Conservation (phyloP, 495 filamentous ascomycete genomes). For the Cladorrhinum samala region DNA sequence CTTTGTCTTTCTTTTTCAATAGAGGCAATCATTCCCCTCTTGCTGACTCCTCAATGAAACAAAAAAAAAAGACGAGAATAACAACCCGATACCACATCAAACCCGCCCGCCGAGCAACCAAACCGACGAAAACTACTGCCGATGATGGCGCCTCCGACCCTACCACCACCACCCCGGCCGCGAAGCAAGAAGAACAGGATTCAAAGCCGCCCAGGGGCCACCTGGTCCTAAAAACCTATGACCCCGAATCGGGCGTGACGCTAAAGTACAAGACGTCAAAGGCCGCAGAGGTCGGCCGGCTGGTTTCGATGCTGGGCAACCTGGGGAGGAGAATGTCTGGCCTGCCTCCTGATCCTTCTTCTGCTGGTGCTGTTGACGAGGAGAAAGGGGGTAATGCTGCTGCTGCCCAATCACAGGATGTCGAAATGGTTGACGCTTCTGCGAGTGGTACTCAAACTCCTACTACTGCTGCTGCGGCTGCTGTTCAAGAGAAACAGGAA, state of each 20-base stretch:
- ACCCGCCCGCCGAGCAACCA: slow-evolving; percentile 27
- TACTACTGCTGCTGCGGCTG: slow-evolving; percentile 14
- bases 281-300: slow-evolving; percentile 76
- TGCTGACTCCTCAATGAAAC: too few species aligned
- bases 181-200: slow-evolving; percentile 6
- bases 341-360: slow-evolving; percentile 28
- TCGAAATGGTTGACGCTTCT: slow-evolving; percentile 20
- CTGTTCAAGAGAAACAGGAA: background rate
- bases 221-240: slow-evolving; percentile 84
- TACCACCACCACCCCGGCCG: background rate
- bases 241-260: slow-evolving; percentile 69
- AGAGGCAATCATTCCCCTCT: too few species aligned
- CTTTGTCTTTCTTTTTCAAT: too few species aligned
- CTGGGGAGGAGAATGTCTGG: slow-evolving; percentile 61
- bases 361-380: background rate
- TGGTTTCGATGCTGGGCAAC: slow-evolving; percentile 67
- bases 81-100: slow-evolving; percentile 78
- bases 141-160: slow-evolving; percentile 2
- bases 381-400: slow-evolving; percentile 38
- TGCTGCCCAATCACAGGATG: slow-evolving; percentile 38
- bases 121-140: slow-evolving; percentile 18
- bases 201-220: slow-evolving; percentile 45
- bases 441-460: background rate
- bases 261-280: slow-evolving; percentile 90
- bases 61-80: slow-evolving; percentile 69